Evolutionary conservation across 345 rosid species (phyloP).

Genomic region (Lepidium sativum): DNA sequence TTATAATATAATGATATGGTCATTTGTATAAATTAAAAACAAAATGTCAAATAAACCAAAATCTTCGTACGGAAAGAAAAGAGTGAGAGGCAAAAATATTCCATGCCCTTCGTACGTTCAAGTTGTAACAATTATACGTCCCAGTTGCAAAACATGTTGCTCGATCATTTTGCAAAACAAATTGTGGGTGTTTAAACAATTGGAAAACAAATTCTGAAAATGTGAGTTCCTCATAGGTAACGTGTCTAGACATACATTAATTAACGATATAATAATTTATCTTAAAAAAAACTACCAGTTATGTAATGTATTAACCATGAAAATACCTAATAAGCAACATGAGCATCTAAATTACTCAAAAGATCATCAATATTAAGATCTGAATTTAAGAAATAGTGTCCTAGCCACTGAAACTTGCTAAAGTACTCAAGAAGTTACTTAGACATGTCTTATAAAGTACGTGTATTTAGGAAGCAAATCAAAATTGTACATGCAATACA

Average conservation of each 20-base stretch:
- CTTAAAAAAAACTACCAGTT: neutral
- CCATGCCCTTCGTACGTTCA: too few relatives aligned
- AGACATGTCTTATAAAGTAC: neutral
- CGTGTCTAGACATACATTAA: neutral
- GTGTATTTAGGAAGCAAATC: slow-evolving; percentile 33
- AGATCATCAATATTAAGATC: slow-evolving; percentile 93
- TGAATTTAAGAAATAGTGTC: slow-evolving; percentile 80
- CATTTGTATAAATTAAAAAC: too few relatives aligned
- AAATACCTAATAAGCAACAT: slow-evolving; percentile 77
- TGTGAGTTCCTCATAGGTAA: too few relatives aligned
- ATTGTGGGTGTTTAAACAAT: too few relatives aligned
- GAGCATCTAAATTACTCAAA: slow-evolving; percentile 89
- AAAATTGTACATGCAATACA: slow-evolving; percentile 64
- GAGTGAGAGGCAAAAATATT: too few relatives aligned
- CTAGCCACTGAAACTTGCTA: slow-evolving; percentile 96
- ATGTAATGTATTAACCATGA: neutral
- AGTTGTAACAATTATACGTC: too few relatives aligned
- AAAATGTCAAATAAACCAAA: too few relatives aligned
- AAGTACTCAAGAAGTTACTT: slow-evolving; percentile 1
- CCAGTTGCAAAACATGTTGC: too few relatives aligned
- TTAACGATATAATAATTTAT: neutral
- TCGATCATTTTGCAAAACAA: too few relatives aligned
- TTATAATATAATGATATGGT: too few relatives aligned
- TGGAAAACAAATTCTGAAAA: too few relatives aligned
- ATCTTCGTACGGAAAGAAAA: too few relatives aligned